Percentiles rank a stretch among this genome's conserved stretches.
phyloP scores from a whole-genome alignment of 768 basidiomycete genomes.

The Tylopilus rubrobrunneus region DNA sequence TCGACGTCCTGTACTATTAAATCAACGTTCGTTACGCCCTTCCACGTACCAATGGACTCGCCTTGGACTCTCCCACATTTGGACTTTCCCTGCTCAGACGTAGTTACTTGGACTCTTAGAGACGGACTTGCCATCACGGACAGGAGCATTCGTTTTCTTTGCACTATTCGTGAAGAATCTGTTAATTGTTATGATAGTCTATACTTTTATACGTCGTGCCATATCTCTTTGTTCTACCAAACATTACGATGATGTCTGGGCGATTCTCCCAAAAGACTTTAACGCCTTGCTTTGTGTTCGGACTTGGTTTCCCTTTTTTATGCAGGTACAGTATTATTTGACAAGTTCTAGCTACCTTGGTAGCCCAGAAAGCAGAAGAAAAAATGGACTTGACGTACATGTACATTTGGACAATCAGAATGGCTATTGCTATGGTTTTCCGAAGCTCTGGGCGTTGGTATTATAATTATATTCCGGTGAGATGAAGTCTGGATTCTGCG shows the following conservation, averaged over 20 bases:
- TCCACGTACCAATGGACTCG: conserved; percentile 20
- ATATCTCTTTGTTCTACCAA: conserved; percentile 11
- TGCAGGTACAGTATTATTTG: conserved; percentile 9
- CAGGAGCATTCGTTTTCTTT: conserved; percentile 3
- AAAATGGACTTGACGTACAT: conserved; percentile 85
- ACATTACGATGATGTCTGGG: not conserved
- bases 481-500: not conserved
- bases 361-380: conserved; percentile 56
- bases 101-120: conserved; percentile 23
- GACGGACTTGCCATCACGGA: conserved; percentile 23
- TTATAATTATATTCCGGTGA: not conserved
- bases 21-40: conserved; percentile 25
- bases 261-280: not conserved
- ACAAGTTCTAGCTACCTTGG: conserved; percentile 4
- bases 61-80: conserved; percentile 15
- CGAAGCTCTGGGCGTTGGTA: not conserved
- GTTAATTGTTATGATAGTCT: conserved; percentile 29
- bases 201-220: conserved; percentile 25
- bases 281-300: not conserved
- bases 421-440: not conserved
- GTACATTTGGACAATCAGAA: conserved; percentile 30
- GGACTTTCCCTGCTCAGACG: conserved; percentile 8
- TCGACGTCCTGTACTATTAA: conserved; percentile 7
- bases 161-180: conserved; percentile 8
- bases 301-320: conserved; percentile 8